A percentile compares a stretch with the other conserved stretches of the same genome.
These are phyloP conservation scores for Naganishia randhawae DNA, from an alignment of 768 basidiomycete genomes.

Conservation along the genomic window DNA sequence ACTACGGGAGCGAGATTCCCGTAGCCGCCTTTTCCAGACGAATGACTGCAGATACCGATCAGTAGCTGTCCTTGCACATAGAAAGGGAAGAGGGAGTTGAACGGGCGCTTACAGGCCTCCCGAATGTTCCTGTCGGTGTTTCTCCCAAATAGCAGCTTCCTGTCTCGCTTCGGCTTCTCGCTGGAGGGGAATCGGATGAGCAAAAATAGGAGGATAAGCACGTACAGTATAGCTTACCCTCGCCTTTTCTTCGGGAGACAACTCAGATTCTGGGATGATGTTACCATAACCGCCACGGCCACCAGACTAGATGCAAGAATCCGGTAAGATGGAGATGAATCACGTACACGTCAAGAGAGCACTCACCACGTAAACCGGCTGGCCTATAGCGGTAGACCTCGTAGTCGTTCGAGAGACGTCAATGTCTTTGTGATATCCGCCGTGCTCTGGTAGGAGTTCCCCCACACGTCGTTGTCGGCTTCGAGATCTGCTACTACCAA, in stretches of 20 bases:
- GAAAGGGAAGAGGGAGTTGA: neutral
- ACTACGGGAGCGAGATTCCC: conserved; percentile 25
- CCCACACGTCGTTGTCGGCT: conserved; percentile 2
- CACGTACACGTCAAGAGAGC: neutral
- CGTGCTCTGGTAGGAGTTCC: neutral
- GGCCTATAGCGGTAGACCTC: conserved; percentile 20
- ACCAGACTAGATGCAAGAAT: neutral
- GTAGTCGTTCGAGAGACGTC: conserved; percentile 21
- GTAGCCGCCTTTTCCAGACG: conserved; percentile 27
- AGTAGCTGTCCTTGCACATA: conserved; percentile 30
- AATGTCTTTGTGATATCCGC: conserved; percentile 18
- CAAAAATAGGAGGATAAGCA: neutral
- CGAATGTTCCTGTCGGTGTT: conserved; percentile 35
- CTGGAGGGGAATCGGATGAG: conserved; percentile 18
- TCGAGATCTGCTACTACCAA: conserved; percentile 15
- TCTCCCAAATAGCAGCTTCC: conserved; percentile 39
- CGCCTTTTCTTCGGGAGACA: conserved; percentile 35
- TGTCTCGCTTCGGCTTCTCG: conserved; percentile 36
- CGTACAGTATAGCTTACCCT: conserved; percentile 32
- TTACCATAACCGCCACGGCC: conserved; percentile 49
- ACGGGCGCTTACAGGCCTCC: conserved; percentile 36
- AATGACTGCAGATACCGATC: conserved; percentile 24
- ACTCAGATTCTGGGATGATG: conserved; percentile 35
- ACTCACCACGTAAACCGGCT: conserved; percentile 9
- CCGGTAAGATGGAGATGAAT: too few species aligned